Conservation (phyloP, 2,329 filamentous ascomycete species). For the Scytalidium lignicola region DNA sequence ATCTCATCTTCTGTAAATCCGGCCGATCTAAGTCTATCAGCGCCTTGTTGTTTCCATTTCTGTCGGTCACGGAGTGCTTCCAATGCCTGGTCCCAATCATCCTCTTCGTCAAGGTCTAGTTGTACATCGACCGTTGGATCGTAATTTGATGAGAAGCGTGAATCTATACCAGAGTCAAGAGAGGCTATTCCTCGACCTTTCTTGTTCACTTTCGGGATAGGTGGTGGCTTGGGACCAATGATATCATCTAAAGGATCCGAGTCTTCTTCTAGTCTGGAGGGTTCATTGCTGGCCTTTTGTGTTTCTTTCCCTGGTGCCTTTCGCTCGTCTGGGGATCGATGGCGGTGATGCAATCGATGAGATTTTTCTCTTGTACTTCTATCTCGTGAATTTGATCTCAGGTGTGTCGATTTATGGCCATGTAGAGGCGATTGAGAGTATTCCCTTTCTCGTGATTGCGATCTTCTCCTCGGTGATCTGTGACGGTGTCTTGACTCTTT, state of each 20-base stretch:
- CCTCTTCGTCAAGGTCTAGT: conserved; percentile 43
- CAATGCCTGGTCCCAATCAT: conserved; percentile 75
- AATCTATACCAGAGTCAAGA: conserved; percentile 65
- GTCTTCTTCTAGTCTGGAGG: conserved; percentile 28
- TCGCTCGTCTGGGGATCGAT: conserved; percentile 10
- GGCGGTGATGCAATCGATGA: conserved; percentile 6
- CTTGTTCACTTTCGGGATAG: conserved; percentile 36
- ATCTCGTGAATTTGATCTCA: conserved; percentile 1
- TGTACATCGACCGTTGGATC: conserved; percentile 53
- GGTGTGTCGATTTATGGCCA: conserved; percentile 5
- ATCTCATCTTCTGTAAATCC: conserved; percentile 76
- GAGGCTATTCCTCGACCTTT: conserved; percentile 67
- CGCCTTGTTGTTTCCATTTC: conserved; percentile 69
- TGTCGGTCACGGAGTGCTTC: conserved; percentile 77
- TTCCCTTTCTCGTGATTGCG: conserved; percentile 13
- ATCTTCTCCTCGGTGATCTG: conserved; percentile 22
- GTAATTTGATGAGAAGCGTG: conserved; percentile 68
- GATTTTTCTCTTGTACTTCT: conserved; percentile 5
- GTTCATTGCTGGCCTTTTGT: background rate
- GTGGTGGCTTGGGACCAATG: conserved; percentile 66
- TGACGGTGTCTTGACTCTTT: conserved; percentile 29
- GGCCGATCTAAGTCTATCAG: conserved; percentile 68
- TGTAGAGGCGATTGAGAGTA: conserved; percentile 6
- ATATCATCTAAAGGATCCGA: conserved; percentile 73
- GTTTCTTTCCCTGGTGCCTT: conserved; percentile 1